These are phyloP conservation scores for Teratosphaeria nubilosa DNA, from an alignment of 2,329 filamentous ascomycete species.

Conservation along the genomic window DNA sequence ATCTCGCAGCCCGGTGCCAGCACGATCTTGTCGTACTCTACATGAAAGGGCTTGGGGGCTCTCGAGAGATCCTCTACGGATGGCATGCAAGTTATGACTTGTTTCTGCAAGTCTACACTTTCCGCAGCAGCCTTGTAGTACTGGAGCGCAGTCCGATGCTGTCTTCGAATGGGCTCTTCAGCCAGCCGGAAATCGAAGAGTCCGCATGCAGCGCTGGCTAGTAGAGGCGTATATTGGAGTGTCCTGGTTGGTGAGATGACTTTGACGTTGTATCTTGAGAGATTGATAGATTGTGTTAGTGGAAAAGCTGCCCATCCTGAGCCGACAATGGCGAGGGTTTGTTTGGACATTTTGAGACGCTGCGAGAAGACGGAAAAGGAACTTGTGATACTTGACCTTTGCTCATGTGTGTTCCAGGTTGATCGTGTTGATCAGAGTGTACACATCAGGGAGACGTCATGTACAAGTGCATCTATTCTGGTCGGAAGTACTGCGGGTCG, in stretches of 20 bases:
- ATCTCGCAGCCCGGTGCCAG: slow-evolving; percentile 34
- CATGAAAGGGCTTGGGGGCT: slow-evolving; percentile 25
- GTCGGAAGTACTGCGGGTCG: not conserved
- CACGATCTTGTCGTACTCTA: slow-evolving; percentile 34
- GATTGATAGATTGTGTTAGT: slow-evolving; percentile 25
- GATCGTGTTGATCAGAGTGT: not conserved
- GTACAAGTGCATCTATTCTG: not conserved
- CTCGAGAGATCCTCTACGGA: slow-evolving; percentile 7
- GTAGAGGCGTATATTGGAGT: slow-evolving; percentile 35
- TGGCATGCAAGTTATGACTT: slow-evolving; percentile 27
- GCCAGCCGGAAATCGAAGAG: slow-evolving; percentile 37
- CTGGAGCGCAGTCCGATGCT: slow-evolving; percentile 14
- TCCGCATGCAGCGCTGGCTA: slow-evolving; percentile 36
- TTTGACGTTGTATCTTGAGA: slow-evolving; percentile 28
- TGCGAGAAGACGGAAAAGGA: not conserved
- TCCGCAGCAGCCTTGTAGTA: slow-evolving; percentile 32
- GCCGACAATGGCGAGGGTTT: slow-evolving; percentile 23
- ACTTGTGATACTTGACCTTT: not conserved
- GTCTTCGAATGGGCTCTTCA: slow-evolving; percentile 34
- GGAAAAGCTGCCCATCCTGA: slow-evolving; percentile 31
- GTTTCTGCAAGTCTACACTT: slow-evolving; percentile 28
- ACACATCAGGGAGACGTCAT: not conserved
- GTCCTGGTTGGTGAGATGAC: slow-evolving; percentile 35
- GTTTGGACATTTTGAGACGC: not conserved
- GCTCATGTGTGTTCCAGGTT: not conserved